Evolutionary conservation across 179 eudicot genomes (phyloP).

Genomic region (Spergularia azorica): DNA sequence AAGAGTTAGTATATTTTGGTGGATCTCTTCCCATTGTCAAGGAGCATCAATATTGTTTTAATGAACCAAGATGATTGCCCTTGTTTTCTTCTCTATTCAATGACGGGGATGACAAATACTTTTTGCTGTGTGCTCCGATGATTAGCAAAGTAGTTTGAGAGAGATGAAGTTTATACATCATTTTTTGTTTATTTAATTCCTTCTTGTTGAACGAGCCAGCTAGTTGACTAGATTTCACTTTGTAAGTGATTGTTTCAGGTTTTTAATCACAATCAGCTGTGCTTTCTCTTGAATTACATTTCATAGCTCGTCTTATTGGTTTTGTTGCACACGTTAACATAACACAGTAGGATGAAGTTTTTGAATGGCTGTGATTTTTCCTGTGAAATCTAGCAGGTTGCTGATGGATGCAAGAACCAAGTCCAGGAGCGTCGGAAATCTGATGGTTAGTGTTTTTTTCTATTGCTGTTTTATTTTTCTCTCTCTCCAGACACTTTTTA

Average conservation of each 20-base stretch:
- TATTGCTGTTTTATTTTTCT: not conserved
- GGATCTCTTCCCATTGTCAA: not conserved
- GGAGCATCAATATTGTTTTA: not conserved
- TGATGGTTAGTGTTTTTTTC: conserved; percentile 19
- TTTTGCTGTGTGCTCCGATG: not conserved
- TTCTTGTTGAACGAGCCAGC: not conserved
- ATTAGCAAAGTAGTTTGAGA: not conserved
- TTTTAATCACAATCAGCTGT: conserved; percentile 1
- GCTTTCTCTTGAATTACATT: not conserved
- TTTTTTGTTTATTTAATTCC: not conserved
- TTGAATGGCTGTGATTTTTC: not conserved
- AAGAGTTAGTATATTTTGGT: not conserved
- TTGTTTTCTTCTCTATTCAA: not conserved
- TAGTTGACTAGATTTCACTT: not conserved
- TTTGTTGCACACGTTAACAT: not conserved
- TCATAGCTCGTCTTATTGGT: not conserved
- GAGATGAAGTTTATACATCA: not conserved
- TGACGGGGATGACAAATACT: not conserved
- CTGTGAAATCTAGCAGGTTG: conserved; percentile 37
- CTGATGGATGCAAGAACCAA: conserved; percentile 28
- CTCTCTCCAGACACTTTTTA: no score
- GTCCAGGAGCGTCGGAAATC: conserved; percentile 17
- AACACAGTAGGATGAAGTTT: not conserved
- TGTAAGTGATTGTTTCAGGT: not conserved
- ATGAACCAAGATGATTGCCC: not conserved